Conservation (phyloP, 2,329 filamentous ascomycete genomes). For the Colletotrichum lupini region DNA sequence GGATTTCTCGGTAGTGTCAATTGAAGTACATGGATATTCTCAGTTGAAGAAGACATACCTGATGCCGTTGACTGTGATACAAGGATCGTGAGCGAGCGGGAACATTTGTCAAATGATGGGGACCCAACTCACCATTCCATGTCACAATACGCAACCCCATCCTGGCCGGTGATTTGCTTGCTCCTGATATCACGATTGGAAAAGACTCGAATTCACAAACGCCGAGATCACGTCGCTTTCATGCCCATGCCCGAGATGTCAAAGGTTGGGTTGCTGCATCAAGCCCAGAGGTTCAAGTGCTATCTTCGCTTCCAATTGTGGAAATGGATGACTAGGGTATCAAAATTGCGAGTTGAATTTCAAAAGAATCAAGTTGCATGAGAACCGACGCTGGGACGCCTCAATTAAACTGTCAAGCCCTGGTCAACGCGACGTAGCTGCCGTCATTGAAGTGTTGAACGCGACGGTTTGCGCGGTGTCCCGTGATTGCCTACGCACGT, state of each 20-base stretch:
- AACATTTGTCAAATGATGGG: background rate
- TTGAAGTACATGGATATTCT: background rate
- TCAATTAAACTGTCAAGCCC: background rate
- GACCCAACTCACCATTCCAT: constrained; percentile 76
- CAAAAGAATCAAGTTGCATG: background rate
- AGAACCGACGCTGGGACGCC: background rate
- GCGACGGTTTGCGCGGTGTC: constrained; percentile 25
- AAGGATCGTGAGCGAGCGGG: constrained; percentile 39
- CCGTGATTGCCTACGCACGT: background rate
- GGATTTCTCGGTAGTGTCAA: constrained; percentile 69
- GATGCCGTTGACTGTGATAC: constrained; percentile 79
- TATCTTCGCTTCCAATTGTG: background rate
- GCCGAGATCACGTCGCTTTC: constrained; percentile 3
- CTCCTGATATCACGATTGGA: too few species aligned
- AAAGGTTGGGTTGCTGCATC: background rate
- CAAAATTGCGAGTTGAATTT: background rate
- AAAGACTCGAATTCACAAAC: background rate
- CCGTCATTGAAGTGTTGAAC: constrained; percentile 6
- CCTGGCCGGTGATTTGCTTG: constrained; percentile 36
- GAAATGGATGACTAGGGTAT: background rate
- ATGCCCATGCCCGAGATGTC: constrained; percentile 1
- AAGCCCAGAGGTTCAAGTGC: background rate
- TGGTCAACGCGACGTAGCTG: constrained; percentile 12
- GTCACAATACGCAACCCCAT: constrained; percentile 87
- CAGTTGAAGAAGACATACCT: constrained; percentile 56